These are phyloP conservation scores for Bondarzewia mesenterica DNA, from an alignment of 1,284 basidiomycete genomes.

Conservation along the genomic window DNA sequence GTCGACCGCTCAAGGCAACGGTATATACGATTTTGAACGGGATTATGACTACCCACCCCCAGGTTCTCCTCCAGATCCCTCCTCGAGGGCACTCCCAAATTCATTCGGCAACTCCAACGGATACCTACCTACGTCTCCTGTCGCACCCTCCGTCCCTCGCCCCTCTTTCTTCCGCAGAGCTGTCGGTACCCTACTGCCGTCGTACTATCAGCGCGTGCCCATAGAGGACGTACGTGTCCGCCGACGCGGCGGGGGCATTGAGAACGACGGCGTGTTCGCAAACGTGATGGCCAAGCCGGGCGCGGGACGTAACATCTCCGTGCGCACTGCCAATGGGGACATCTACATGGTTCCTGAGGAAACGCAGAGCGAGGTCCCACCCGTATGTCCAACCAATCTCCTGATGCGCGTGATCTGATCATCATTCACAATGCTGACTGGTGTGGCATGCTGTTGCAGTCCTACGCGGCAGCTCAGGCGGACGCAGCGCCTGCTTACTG, in stretches of 20 bases:
- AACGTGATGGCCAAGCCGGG: conserved; percentile 91
- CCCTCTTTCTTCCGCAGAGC: conserved; percentile 53
- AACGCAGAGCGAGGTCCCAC: conserved; percentile 75
- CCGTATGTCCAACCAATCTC: conserved; percentile 43
- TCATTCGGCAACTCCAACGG: conserved; percentile 81
- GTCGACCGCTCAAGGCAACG: conserved; percentile 22
- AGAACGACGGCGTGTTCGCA: conserved; percentile 94
- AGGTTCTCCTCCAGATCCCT: conserved; percentile 68
- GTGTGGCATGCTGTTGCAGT: conserved; percentile 33
- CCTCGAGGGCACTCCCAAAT: conserved; percentile 53
- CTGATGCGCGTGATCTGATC: background rate
- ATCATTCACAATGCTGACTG: background rate
- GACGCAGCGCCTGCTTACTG: conserved; percentile 95
- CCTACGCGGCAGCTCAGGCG: conserved; percentile 83
- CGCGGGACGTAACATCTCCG: conserved; percentile 27
- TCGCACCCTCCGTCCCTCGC: conserved; percentile 25
- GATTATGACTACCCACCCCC: conserved; percentile 72
- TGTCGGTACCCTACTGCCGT: conserved; percentile 66
- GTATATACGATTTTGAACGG: conserved; percentile 75
- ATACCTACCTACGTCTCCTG: conserved; percentile 48
- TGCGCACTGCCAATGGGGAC: conserved; percentile 50
- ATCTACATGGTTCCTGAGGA: conserved; percentile 71
- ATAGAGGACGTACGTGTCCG: conserved; percentile 19
- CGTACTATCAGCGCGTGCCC: conserved; percentile 60
- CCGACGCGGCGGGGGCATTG: conserved; percentile 66